These are phyloP conservation scores for Gossypium herbaceum DNA, from an alignment of 345 rosid genomes.

Conservation along the genomic window DNA sequence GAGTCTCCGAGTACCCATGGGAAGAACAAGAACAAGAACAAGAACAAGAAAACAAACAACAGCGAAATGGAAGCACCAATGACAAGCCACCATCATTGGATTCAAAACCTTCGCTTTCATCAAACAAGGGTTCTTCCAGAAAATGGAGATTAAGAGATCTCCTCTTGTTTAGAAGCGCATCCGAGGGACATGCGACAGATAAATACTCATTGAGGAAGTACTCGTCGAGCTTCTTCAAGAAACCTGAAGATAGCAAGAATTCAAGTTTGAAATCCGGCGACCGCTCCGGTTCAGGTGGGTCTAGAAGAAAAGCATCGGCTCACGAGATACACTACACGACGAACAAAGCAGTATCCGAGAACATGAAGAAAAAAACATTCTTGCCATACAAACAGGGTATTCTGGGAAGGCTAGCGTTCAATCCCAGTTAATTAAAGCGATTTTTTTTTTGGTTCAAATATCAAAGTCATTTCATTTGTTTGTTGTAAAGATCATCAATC, in stretches of 20 bases:
- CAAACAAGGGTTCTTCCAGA: constrained; percentile 46
- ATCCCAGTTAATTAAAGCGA: constrained; percentile 16
- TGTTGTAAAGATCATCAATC: background rate
- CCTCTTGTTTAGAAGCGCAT: constrained; percentile 78
- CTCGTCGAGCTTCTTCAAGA: constrained; percentile 40
- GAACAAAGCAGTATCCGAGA: constrained; percentile 70
- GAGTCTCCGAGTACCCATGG: constrained; percentile 78
- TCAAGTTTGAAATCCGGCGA: constrained; percentile 40
- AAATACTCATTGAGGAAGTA: constrained; percentile 51
- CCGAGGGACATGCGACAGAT: constrained; percentile 70
- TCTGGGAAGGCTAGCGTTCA: constrained; percentile 70
- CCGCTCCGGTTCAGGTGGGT: constrained; percentile 22
- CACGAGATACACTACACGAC: constrained; percentile 79
- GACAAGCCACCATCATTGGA: constrained; percentile 21
- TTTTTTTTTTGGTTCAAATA: too few relatives aligned
- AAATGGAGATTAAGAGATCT: constrained; percentile 81
- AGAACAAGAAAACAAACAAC: constrained; percentile 19
- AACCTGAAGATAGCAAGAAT: constrained; percentile 51
- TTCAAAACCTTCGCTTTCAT: constrained; percentile 14
- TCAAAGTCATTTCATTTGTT: background rate
- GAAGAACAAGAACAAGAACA: constrained; percentile 67
- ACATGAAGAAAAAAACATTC: constrained; percentile 79
- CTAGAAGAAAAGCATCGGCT: constrained; percentile 52
- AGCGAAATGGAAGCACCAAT: constrained; percentile 17
- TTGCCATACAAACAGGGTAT: constrained; percentile 86